Evolutionary conservation across 495 filamentous ascomycete genomes (phyloP), one percentile per base, ranked within the genome.

Genomic region (Immersiella caudata): DNA sequence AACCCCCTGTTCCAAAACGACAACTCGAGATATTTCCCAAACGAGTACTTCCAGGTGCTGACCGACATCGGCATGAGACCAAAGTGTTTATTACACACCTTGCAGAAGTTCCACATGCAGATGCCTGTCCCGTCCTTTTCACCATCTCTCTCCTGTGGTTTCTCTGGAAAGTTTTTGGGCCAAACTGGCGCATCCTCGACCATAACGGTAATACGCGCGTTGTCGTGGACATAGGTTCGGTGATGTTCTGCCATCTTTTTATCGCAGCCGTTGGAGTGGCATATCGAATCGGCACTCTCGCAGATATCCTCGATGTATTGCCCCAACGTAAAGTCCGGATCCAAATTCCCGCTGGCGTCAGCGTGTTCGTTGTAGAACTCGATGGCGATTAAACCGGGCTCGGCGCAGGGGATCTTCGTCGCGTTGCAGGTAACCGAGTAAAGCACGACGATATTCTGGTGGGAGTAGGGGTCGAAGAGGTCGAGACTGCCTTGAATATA

Each of bases 61-160:
- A 92, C 89, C 0, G 94, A 97, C 95, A 99, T 99, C 18, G 91
- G 91, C 67, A 91, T 90, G 49, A 94, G 87, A 50, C 92, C 90
- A 1, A 94, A 97, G 75, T 97, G 93, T 65, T 91, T 90, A 29
- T 90, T 88, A 73, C 96, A 98, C 20, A 92, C 83, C 69, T 95
- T 95, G 80, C 96, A 99, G 66, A 88, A 90, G 68, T 93, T 97
- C 96, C 96, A 99, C 95, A 99, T 98, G 71, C 93, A 83, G 58
- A 99, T 94, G 9, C 88, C 90, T 62, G 74, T 76, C n/a, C 73
- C 74, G n/a, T 75, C 72, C 18, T 73, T 71, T 50, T 75, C 74
- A 57, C 68, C 68, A 22, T 71, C 70, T 6, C 60, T 66, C 56
- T 69, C 92, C 82, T 70, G 73, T 20, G 67, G 73, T 51, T 73